Evolutionary conservation across 1,284 basidiomycete genomes (phyloP), one percentile per base, ranked within the genome.

Genomic region (Hortiboletus rubellus): DNA sequence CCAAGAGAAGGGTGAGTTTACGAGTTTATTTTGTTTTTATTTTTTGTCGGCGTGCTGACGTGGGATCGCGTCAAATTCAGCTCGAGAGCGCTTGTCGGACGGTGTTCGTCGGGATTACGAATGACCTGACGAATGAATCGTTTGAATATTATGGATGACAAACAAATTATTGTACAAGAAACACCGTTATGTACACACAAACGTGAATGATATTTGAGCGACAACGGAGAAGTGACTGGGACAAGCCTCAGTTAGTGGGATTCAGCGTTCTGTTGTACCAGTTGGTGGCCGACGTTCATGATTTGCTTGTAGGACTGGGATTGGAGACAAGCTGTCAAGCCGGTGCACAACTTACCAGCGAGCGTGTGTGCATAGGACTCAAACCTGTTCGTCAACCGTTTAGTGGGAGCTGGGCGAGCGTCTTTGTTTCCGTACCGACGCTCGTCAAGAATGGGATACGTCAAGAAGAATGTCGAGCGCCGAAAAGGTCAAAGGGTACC

Each of bases 1-100:
- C 3, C 1, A 1, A 30, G 3, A 56, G 12, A 3, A 38, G 2
- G 64, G 66, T 65, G 37, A 43, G 61, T 49, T 36, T 11, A 31
- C 15, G 12, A 3, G 3, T 43, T 27, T 3, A 14, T 27, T 30
- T 12, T 10, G 5, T 17, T 38, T 57, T 42, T 8, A 9, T 22
- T 37, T 3, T 24, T 30, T 36, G 8, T 42, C 24, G 9, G 36
- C 7, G 24, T 50, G 9, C 37, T 63, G 24, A 56, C 4, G n/a
- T n/a, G 11, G 3, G 14, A n/a, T 43, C 15, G 3, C 17, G 9
- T 38, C 18, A n/a, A 45, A 55, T 46, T 12, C 22, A 62, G 61
- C 63, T 12, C 3, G 40, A 0, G 18, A 49, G 3, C 34, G 14
- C 3, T 0, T 63, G 17, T 1, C 11, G 11, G 47, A 50, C 12